Base-by-base conservation (phyloP, 2,329 filamentous ascomycete species). In the Aspergillus ustus region DNA sequence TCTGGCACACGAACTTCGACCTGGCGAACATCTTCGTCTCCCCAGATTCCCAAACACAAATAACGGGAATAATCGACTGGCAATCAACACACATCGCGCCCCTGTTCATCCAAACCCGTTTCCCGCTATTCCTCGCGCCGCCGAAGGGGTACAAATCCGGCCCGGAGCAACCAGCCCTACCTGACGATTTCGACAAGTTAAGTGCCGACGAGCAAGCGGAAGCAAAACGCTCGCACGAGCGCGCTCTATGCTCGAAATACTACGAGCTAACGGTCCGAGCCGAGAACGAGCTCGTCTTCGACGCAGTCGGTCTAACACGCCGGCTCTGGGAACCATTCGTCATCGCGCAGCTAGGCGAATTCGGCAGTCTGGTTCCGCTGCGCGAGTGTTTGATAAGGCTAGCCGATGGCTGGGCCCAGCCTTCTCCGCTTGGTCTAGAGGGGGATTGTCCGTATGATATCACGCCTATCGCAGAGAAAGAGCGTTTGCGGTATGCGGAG, bases 51-150 rank as follows among this genome's bases (percentile, higher is more conserved):
- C 69, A 64, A 48, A 54, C 40, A 1, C 4, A 25, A 25, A 68
- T 73, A 57, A 53, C 67, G 59, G 64, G 67, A 15, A 65, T 72
- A 17, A 71, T 73, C 34, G 68, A 72, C 49, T 73, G 68, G 70
- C 66, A 71, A 31, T 71, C 67, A 43, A 17, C 65, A 29, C 59
- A 63, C 17, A 22, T 64, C 22, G 52, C 55, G 19, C 72, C 72
- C 46, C 25, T 69, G 28, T 69, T 73, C 34, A 43, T 69, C 31
- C 70, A 72, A 28, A 60, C 65, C 45, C 63, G 20, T 9, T 70
- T 71, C 20, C 66, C 68, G 0, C 61, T 65, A 1, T 72, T 72
- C 28, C 57, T 70, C 2, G 50, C 37, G 20, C 63, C 63, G 28
- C 66, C 68, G 2, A 66, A 67, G 13, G 31, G 55, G 17, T 72